Percentiles rank a stretch among this genome's conserved stretches.
Evolutionary conservation across 2,329 filamentous ascomycete species (phyloP).

Genomic region (Neonectria neomacrospora): DNA sequence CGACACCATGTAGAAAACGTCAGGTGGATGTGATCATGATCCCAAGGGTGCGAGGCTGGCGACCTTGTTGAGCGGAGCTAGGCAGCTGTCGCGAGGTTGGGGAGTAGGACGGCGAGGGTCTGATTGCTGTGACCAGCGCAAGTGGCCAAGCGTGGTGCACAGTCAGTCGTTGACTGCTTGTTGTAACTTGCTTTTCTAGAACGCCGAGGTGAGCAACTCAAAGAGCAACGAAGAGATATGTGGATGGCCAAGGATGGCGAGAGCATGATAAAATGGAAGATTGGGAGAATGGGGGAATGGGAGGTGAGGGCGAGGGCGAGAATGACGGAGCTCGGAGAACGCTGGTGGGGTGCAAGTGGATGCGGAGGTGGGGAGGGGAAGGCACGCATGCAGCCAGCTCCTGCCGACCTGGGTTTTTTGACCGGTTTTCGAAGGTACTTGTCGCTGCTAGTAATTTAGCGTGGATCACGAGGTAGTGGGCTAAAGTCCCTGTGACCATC

Average conservation of each 20-base stretch:
- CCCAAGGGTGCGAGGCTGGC: slow-evolving; percentile 21
- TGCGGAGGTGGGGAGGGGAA: slow-evolving; percentile 23
- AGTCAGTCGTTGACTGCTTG: not conserved
- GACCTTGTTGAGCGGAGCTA: slow-evolving; percentile 28
- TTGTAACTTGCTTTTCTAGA: not conserved
- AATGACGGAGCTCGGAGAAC: slow-evolving; percentile 29
- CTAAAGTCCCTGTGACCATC: slow-evolving; percentile 12
- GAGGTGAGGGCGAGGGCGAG: slow-evolving; percentile 14
- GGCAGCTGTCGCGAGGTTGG: slow-evolving; percentile 41
- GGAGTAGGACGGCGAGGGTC: slow-evolving; percentile 24
- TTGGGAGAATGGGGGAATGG: not conserved
- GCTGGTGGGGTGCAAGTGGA: slow-evolving; percentile 33
- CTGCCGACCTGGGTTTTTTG: slow-evolving; percentile 3
- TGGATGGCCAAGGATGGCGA: not conserved
- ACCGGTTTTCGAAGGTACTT: slow-evolving; percentile 6
- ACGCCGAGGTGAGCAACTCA: not conserved
- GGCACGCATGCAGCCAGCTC: slow-evolving; percentile 16
- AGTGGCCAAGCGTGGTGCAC: slow-evolving; percentile 7
- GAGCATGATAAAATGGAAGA: not conserved
- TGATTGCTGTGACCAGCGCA: slow-evolving; percentile 22
- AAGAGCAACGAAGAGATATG: not conserved
- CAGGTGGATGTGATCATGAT: slow-evolving; percentile 29
- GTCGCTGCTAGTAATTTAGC: slow-evolving; percentile 4
- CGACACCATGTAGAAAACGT: slow-evolving; percentile 21
- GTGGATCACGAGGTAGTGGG: slow-evolving; percentile 20